These are phyloP conservation scores for Nicotiana paniculata DNA, from an alignment of 257 asterid species.

Conservation along the genomic window DNA sequence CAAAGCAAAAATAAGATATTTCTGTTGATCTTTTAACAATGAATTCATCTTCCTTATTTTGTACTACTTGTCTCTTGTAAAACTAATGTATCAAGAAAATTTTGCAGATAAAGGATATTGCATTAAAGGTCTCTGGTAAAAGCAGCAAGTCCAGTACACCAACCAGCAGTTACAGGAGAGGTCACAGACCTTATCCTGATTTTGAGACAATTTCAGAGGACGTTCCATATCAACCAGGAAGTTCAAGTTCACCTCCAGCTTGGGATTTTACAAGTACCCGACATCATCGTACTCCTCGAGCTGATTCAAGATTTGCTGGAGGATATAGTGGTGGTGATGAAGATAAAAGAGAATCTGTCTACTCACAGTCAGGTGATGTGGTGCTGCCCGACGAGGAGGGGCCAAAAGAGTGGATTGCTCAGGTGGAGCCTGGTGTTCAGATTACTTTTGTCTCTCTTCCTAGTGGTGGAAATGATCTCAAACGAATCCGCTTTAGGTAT, in stretches of 20 bases:
- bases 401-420: conserved; percentile 82
- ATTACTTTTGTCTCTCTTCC: conserved; percentile 82
- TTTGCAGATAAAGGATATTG: conserved; percentile 83
- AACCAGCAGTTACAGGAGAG: conserved; percentile 49
- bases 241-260: conserved; percentile 75
- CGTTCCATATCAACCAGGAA: conserved; percentile 60
- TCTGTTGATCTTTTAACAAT: background rate
- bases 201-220: conserved; percentile 69
- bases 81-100: background rate
- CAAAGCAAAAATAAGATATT: background rate
- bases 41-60: background rate
- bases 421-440: conserved; percentile 94
- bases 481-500: conserved; percentile 88
- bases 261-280: conserved; percentile 60
- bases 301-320: conserved; percentile 36
- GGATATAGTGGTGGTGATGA: conserved; percentile 25
- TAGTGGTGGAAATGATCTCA: conserved; percentile 80
- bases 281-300: conserved; percentile 21
- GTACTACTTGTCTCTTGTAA: background rate
- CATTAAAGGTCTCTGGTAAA: conserved; percentile 77
- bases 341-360: conserved; percentile 9
- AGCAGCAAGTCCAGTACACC: conserved; percentile 51
- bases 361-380: conserved; percentile 44
- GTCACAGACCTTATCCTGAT: conserved; percentile 53
- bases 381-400: conserved; percentile 51